These are phyloP conservation scores for Malassezia slooffiae DNA, from an alignment of 1,284 basidiomycete genomes.

Conservation along the genomic window DNA sequence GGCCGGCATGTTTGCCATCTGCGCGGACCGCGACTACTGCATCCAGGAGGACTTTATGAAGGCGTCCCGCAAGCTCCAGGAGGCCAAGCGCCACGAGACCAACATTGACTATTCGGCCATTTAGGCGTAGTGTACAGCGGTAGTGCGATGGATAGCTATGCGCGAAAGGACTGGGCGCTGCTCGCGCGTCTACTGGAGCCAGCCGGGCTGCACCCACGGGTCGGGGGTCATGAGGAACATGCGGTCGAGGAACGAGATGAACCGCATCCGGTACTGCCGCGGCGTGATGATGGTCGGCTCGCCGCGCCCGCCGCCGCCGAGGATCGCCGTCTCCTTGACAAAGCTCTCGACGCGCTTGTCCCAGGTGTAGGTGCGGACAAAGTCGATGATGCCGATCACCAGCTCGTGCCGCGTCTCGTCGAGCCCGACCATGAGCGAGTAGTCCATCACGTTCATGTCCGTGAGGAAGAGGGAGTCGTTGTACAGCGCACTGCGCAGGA, in stretches of 20 bases:
- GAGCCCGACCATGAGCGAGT: conserved; percentile 88
- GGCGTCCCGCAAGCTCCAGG: conserved; percentile 90
- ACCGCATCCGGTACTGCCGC: conserved; percentile 40
- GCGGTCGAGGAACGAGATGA: conserved; percentile 41
- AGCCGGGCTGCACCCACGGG: conserved; percentile 29
- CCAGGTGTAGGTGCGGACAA: conserved; percentile 88
- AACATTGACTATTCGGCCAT: conserved; percentile 38
- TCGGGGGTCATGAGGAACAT: conserved; percentile 34
- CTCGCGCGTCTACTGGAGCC: no score
- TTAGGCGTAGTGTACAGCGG: no score
- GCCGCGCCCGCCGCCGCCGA: conserved; percentile 55
- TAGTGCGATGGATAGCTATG: no score
- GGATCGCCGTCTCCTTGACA: conserved; percentile 85
- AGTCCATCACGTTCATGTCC: conserved; percentile 92
- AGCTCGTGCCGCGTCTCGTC: conserved; percentile 36
- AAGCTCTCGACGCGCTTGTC: conserved; percentile 96
- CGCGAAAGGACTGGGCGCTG: no score
- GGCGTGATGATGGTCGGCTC: conserved; percentile 44
- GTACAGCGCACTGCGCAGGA: conserved; percentile 75
- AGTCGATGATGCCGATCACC: conserved; percentile 94
- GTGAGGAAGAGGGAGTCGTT: conserved; percentile 79
- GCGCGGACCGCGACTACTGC: conserved; percentile 64
- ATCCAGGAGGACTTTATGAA: conserved; percentile 82
- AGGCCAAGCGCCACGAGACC: conserved; percentile 50
- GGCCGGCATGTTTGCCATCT: conserved; percentile 97